Evolutionary conservation across 2,329 filamentous ascomycete species (phyloP).

Genomic region (Hypoxylon sp.): DNA sequence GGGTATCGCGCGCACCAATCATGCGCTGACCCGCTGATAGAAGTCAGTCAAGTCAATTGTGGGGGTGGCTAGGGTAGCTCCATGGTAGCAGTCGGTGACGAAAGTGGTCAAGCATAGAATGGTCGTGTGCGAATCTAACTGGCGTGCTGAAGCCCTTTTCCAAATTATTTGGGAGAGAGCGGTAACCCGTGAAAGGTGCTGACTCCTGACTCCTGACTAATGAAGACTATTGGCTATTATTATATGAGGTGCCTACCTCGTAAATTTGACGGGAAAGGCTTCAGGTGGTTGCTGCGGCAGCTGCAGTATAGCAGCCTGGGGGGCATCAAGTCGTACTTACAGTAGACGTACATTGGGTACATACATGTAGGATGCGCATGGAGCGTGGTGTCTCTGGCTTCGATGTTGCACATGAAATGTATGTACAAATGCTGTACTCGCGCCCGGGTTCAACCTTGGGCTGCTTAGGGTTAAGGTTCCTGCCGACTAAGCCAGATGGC

Average conservation of each 20-base stretch:
- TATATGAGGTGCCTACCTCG: not conserved
- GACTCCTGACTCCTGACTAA: constrained; percentile 35
- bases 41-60: constrained; percentile 38
- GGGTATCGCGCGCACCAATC: constrained; percentile 38
- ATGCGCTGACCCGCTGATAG: constrained; percentile 32
- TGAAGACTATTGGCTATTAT: constrained; percentile 7
- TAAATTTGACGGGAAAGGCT: constrained; percentile 15
- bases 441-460: constrained; percentile 12
- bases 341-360: not conserved
- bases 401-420: constrained; percentile 4
- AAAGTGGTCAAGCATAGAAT: constrained; percentile 31
- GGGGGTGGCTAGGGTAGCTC: constrained; percentile 37
- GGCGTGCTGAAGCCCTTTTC: constrained; percentile 12
- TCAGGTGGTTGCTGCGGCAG: constrained; percentile 1
- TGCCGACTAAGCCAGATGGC: constrained; percentile 28
- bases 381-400: no score
- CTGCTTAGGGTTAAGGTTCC: constrained; percentile 31
- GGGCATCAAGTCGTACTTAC: not conserved
- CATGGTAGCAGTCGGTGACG: constrained; percentile 43
- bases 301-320: not conserved
- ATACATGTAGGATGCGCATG: no score
- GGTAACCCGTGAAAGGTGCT: not conserved
- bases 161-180: constrained; percentile 9
- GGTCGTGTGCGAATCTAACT: constrained; percentile 27
- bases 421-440: constrained; percentile 15